A percentile compares a stretch with the other conserved stretches of the same genome.
phyloP scores from a whole-genome alignment of 1,139 yeast genomes.

The Yamadazyma aaseri region DNA sequence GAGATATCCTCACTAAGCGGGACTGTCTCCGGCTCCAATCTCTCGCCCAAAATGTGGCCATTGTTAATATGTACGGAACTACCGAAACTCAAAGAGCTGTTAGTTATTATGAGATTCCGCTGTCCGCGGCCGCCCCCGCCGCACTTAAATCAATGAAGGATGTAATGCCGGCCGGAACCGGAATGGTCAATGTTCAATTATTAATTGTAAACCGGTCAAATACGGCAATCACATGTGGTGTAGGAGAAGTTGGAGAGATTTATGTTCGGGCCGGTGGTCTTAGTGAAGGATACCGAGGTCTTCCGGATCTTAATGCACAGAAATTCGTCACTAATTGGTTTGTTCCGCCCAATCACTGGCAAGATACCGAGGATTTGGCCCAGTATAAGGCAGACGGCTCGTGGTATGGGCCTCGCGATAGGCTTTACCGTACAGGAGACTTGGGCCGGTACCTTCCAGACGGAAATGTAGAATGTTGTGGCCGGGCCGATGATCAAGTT shows the following conservation, averaged over 20 bases:
- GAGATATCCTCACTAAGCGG: constrained; percentile 94
- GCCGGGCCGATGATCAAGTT: constrained; percentile 98
- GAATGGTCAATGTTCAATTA: constrained; percentile 93
- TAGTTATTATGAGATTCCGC: constrained; percentile 84
- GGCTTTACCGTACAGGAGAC: constrained; percentile 96
- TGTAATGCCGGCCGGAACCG: constrained; percentile 97
- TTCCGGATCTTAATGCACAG: constrained; percentile 83
- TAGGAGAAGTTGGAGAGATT: constrained; percentile 98
- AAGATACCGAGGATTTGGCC: constrained; percentile 44
- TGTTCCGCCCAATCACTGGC: constrained; percentile 62
- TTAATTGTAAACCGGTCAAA: constrained; percentile 91
- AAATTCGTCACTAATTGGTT: constrained; percentile 93
- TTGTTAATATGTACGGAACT: constrained; percentile 98
- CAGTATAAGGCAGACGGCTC: constrained; percentile 34
- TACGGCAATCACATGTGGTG: constrained; percentile 87
- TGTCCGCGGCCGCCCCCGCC: constrained; percentile 64
- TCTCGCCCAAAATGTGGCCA: constrained; percentile 82
- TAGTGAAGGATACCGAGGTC: constrained; percentile 92
- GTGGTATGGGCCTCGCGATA: constrained; percentile 93
- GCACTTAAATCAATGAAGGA: constrained; percentile 87
- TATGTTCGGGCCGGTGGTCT: constrained; percentile 98
- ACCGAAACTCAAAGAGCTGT: constrained; percentile 99
- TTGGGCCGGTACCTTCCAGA: constrained; percentile 94
- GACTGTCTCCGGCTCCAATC: constrained; percentile 92
- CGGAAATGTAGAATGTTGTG: constrained; percentile 97